Percentiles rank a stretch among this genome's conserved stretches.
Evolutionary conservation across 2,329 filamentous ascomycete genomes (phyloP).

Genomic region (Sporothrix mexicana): DNA sequence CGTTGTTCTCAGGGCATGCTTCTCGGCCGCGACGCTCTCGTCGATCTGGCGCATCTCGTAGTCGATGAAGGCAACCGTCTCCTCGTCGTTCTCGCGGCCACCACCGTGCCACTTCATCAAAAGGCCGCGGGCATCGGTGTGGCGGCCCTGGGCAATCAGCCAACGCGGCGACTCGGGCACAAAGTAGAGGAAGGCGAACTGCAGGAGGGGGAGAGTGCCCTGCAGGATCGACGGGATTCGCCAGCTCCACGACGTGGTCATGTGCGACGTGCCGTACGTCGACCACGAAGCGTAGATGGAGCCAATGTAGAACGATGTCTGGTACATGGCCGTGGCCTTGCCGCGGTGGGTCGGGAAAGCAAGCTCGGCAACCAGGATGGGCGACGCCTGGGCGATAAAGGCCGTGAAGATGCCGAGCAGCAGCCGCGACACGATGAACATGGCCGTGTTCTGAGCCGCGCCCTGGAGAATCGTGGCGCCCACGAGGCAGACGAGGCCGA

Average conservation of each 20-base stretch:
- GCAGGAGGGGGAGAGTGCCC: conserved; percentile 52
- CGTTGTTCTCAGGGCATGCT: neutral
- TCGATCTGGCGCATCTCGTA: conserved; percentile 17
- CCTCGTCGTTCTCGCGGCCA: neutral
- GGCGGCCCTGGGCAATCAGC: conserved; percentile 52
- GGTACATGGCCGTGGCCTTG: neutral
- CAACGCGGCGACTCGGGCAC: conserved; percentile 62
- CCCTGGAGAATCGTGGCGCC: conserved; percentile 52
- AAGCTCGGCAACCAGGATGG: conserved; percentile 35
- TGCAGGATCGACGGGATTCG: conserved; percentile 51
- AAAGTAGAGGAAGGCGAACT: conserved; percentile 47
- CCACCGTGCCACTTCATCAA: conserved; percentile 5
- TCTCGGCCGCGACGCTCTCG: conserved; percentile 8
- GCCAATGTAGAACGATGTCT: conserved; percentile 4
- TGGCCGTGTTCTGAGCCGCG: conserved; percentile 43
- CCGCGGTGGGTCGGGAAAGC: conserved; percentile 33
- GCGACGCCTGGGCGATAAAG: conserved; percentile 34
- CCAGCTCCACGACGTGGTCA: conserved; percentile 40
- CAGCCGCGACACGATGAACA: conserved; percentile 42
- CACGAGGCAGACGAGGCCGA: conserved; percentile 40
- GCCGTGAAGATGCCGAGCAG: conserved; percentile 37
- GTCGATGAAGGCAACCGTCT: neutral
- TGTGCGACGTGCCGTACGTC: conserved; percentile 47
- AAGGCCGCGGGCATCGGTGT: conserved; percentile 56
- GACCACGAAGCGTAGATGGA: conserved; percentile 48